Base-by-base conservation (phyloP, 139 green algal species). In the Yamagishiella unicocca region DNA sequence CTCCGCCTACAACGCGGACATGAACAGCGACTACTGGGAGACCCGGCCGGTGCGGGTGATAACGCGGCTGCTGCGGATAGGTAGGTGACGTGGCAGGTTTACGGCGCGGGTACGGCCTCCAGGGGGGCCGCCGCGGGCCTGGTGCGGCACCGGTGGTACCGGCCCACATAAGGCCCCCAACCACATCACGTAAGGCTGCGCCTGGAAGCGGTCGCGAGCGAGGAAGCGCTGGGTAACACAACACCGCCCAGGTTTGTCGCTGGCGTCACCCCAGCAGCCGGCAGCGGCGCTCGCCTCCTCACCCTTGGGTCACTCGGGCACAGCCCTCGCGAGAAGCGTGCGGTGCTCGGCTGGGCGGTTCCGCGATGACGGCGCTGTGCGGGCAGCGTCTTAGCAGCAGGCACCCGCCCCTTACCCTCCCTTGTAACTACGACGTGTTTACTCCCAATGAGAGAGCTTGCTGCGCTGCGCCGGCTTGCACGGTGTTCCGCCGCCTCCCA, bases 31-130 rank as follows among this genome's bases (percentile, higher is more conserved):
- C 1, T 93, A 92, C 80, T 95, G 93, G 93, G 55, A 89, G 67
- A 92, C 88, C 7, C 87, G 95, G 27, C 95, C 95, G 7, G 94
- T 96, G 71, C 77, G 92, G 45, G 92, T 97, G 31, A 35, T 91
- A 0, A 83, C 89, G 27, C 92, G 95, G 2, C 54, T 88, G 8
- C 55, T 95, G 12, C 61, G 89, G 37, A 95, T 97, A 19, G 88
- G 79, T 86, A 76, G 35, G 37, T 33, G 1, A 4, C n/a, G n/a
- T n/a, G n/a, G n/a, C n/a, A n/a, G n/a, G n/a, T n/a, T n/a, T n/a
- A n/a, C n/a, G n/a, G 64, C 9, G 27, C 27, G 64, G 17, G 29
- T 5, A 37, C 64, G 33, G 64, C 12, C 17, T 17, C 12, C 50
- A 58, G 12, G 50, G 12, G 12, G 50, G 50, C 17, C 12, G 50